A percentile compares a stretch with the other conserved stretches of the same genome.
These are phyloP conservation scores for Teunomyces stri DNA, from an alignment of 805 yeast species.

Conservation along the genomic window DNA sequence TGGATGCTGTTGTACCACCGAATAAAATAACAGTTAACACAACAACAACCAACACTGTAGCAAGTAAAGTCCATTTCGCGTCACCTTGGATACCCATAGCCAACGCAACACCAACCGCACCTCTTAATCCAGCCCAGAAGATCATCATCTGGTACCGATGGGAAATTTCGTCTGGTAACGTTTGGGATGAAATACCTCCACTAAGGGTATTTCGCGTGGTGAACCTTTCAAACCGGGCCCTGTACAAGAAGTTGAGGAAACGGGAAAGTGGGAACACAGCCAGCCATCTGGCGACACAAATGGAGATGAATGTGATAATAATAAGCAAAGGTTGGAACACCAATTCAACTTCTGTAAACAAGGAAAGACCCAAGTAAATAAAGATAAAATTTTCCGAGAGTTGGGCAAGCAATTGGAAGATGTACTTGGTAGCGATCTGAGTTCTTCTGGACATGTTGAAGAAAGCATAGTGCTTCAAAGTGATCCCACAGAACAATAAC, in stretches of 20 bases:
- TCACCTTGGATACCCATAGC: constrained; percentile 98
- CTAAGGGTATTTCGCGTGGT: constrained; percentile 22
- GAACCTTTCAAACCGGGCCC: constrained; percentile 51
- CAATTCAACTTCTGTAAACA: constrained; percentile 93
- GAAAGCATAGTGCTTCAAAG: constrained; percentile 94
- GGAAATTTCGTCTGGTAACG: constrained; percentile 82
- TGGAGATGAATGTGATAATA: constrained; percentile 83
- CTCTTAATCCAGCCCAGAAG: constrained; percentile 98
- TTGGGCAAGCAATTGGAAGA: constrained; percentile 92
- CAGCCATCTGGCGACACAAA: constrained; percentile 94
- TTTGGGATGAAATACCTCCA: constrained; percentile 42
- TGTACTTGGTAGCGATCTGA: constrained; percentile 92
- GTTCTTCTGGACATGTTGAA: constrained; percentile 97
- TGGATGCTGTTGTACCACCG: constrained; percentile 98
- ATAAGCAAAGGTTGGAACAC: constrained; percentile 93
- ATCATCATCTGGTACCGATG: constrained; percentile 98
- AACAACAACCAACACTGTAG: constrained; percentile 95
- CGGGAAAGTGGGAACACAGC: constrained; percentile 94
- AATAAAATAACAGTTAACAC: constrained; percentile 93
- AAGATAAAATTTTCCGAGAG: constrained; percentile 95
- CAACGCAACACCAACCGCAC: constrained; percentile 98
- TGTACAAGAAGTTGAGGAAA: constrained; percentile 74
- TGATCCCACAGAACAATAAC: constrained; percentile 90
- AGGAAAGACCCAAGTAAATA: constrained; percentile 88
- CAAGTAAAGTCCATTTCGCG: constrained; percentile 79